Percentiles rank a stretch among this genome's conserved stretches.
These are phyloP conservation scores for Wakefieldia striispora DNA, from an alignment of 768 basidiomycete genomes.

Conservation along the genomic window DNA sequence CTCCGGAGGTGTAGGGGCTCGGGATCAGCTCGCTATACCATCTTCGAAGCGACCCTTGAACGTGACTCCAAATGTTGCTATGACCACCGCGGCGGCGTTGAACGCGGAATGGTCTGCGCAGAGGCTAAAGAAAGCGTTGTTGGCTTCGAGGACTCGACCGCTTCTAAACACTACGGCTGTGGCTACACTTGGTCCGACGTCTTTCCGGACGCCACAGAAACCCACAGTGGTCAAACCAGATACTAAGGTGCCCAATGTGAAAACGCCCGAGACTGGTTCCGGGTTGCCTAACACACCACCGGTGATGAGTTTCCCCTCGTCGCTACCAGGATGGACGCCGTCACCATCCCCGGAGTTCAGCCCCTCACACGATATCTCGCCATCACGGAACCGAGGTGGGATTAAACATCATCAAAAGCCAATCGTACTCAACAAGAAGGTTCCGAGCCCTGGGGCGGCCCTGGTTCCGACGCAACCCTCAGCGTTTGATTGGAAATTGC, in stretches of 20 bases:
- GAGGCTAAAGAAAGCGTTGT: slow-evolving; percentile 64
- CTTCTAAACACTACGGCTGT: slow-evolving; percentile 59
- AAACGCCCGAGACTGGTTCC: slow-evolving; percentile 1
- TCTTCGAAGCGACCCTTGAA: slow-evolving; percentile 39
- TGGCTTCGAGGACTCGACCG: slow-evolving; percentile 60
- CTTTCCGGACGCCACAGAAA: slow-evolving; percentile 32
- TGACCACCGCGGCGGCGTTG: slow-evolving; percentile 75
- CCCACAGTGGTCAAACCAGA: slow-evolving; percentile 8
- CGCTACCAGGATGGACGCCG: slow-evolving; percentile 24
- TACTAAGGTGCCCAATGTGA: not conserved
- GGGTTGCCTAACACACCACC: slow-evolving; percentile 20
- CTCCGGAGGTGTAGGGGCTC: slow-evolving; percentile 18
- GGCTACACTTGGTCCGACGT: slow-evolving; percentile 15
- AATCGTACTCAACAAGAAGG: slow-evolving; percentile 29
- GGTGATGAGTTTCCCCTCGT: slow-evolving; percentile 24
- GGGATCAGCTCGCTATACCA: slow-evolving; percentile 43
- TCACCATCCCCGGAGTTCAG: slow-evolving; percentile 15
- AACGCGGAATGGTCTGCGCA: slow-evolving; percentile 76
- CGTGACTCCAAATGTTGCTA: slow-evolving; percentile 64
- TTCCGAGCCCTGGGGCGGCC: not conserved
- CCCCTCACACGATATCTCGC: slow-evolving; percentile 15
- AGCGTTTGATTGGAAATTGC: slow-evolving; percentile 21
- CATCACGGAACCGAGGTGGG: slow-evolving; percentile 23
- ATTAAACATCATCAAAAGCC: slow-evolving; percentile 37
- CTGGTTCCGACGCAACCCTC: slow-evolving; percentile 10